Base-by-base conservation (phyloP, 768 basidiomycete species). In the Podaxis carcinomalis region DNA sequence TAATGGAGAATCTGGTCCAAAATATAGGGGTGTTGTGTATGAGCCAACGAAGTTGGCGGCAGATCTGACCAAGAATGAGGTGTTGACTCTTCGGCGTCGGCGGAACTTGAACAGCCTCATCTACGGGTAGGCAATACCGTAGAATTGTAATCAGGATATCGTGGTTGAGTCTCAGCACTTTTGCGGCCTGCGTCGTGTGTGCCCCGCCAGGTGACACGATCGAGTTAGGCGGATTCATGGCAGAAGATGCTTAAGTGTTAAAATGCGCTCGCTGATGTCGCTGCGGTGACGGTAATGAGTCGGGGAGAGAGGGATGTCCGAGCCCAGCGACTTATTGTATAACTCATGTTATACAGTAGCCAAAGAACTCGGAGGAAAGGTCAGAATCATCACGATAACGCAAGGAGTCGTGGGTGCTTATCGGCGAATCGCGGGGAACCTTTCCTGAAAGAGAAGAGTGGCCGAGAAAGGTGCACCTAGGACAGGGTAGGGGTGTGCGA, bases 361-460 rank as follows among this genome's bases (percentile, higher is more conserved):
- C 19, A 13, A 25, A 23, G 40, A 40, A 40, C 27, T 40, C 44
- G 25, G 36, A 42, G 23, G 40, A 51, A 32, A 21, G 49, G 57
- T 35, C 6, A 51, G 57, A 50, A 58, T 50, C 49, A 58, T 40
- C 36, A 37, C 4, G 57, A 58, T 58, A 51, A 39, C 35, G 46
- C 57, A 51, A 27, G 14, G 44, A 21, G 56, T 50, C 36, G 11
- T 37, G 32, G 14, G 16, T 58, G 27, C 11, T 58, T 58, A 58
- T 58, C 57, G 49, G 57, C 36, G 23, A 58, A 58, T 58, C 57
- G 46, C 57, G 57, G 47, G 21, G 21, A 11, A 50, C 5, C 23
- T 50, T 58, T 50, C 57, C 57, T 39, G 57, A 58, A 58, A 57
- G 23, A 58, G 57, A 50, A 49, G 27, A 58, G 21, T 36, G 19